Evolutionary conservation across 2,329 filamentous ascomycete genomes (phyloP).

Genomic region (Knufia fluminis): DNA sequence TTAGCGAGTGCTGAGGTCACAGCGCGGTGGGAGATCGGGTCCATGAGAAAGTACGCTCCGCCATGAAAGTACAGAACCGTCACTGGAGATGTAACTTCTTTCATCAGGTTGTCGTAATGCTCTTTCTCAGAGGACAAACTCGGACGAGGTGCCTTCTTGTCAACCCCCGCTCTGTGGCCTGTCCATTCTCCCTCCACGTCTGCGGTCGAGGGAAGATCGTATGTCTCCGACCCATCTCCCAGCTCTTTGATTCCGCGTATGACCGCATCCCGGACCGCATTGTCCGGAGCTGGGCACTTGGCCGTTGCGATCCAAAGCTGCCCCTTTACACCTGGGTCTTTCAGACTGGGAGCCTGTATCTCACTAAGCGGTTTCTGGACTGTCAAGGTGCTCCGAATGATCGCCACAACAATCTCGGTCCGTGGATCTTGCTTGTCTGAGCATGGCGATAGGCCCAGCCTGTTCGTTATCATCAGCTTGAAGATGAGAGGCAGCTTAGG

Average conservation of each 20-base stretch:
- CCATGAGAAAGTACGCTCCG: slow-evolving; percentile 38
- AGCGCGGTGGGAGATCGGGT: slow-evolving; percentile 35
- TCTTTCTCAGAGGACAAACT: slow-evolving; percentile 33
- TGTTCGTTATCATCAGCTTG: slow-evolving; percentile 34
- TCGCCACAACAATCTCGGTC: slow-evolving; percentile 61
- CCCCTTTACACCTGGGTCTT: slow-evolving; percentile 62
- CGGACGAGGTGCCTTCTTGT: slow-evolving; percentile 30
- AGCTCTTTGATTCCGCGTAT: slow-evolving; percentile 32
- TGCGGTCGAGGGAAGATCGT: slow-evolving; percentile 28
- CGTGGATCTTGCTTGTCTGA: slow-evolving; percentile 69
- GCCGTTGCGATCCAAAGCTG: slow-evolving; percentile 73
- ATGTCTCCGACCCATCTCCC: slow-evolving; percentile 31
- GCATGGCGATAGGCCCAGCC: slow-evolving; percentile 57
- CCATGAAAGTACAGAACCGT: slow-evolving; percentile 41
- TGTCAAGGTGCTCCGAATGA: slow-evolving; percentile 58
- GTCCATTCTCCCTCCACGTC: slow-evolving; percentile 40
- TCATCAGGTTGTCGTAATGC: slow-evolving; percentile 34
- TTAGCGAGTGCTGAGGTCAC: slow-evolving; percentile 32
- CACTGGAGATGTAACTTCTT: slow-evolving; percentile 31
- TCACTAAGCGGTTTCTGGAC: slow-evolving; percentile 47
- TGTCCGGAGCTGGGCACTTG: slow-evolving; percentile 48
- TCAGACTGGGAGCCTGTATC: slow-evolving; percentile 54
- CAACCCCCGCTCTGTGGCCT: slow-evolving; percentile 32
- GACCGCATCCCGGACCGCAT: slow-evolving; percentile 24
- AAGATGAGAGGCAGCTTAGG: slow-evolving; percentile 34